These are phyloP conservation scores for Boletus semigastroideus DNA, from an alignment of 1,284 basidiomycete genomes.

Conservation along the genomic window DNA sequence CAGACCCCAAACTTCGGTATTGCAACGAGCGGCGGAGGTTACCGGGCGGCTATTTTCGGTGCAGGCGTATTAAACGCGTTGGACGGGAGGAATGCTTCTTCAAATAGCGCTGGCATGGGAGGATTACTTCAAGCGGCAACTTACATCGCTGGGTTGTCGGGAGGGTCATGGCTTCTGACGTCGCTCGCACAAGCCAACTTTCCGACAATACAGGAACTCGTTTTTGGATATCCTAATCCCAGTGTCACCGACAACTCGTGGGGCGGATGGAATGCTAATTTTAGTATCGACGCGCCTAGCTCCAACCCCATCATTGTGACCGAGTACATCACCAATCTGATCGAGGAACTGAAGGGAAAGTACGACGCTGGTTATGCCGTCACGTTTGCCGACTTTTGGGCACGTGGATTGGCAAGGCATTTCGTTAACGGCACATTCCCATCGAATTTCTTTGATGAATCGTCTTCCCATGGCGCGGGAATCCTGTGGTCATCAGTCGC, in stretches of 20 bases:
- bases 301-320: conserved; percentile 10
- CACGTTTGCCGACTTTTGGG: conserved; percentile 38
- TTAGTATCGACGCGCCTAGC: conserved; percentile 26
- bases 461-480: conserved; percentile 36
- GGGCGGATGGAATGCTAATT: conserved; percentile 38
- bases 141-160: conserved; percentile 46
- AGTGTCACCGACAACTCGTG: conserved; percentile 20
- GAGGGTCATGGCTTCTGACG: conserved; percentile 41
- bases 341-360: conserved; percentile 36
- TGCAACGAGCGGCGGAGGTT: conserved; percentile 47
- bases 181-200: conserved; percentile 42
- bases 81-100: conserved; percentile 47
- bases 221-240: conserved; percentile 34
- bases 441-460: conserved; percentile 33
- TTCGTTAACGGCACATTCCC: conserved; percentile 40
- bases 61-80: conserved; percentile 49
- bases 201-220: conserved; percentile 38
- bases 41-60: conserved; percentile 50
- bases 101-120: conserved; percentile 42
- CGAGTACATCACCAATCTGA: conserved; percentile 24
- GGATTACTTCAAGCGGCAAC: conserved; percentile 50
- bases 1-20: conserved; percentile 41
- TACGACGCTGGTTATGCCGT: conserved; percentile 31
- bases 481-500: conserved; percentile 36
- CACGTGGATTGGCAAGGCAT: conserved; percentile 37